These are phyloP conservation scores for Blastobotrys parvus DNA, from an alignment of 805 yeast genomes.

Conservation along the genomic window DNA sequence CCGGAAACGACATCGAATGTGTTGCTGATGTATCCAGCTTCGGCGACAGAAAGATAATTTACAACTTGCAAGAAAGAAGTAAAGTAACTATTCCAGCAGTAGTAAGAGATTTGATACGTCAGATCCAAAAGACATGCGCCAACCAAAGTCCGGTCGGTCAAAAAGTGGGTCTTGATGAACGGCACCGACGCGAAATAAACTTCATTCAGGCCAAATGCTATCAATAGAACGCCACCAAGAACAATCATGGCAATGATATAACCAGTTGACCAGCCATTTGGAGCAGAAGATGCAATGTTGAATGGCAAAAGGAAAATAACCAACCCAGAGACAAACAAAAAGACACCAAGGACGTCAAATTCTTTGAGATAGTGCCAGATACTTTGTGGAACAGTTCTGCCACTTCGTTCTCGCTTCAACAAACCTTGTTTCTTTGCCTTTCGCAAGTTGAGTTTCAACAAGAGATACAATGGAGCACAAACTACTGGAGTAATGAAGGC, in stretches of 20 bases:
- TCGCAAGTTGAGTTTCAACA: conserved; percentile 24
- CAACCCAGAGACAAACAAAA: conserved; percentile 30
- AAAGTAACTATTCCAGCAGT: conserved; percentile 52
- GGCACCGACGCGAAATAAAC: conserved; percentile 45
- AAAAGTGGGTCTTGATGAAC: conserved; percentile 42
- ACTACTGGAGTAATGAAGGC: conserved; percentile 37
- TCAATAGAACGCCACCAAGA: conserved; percentile 44
- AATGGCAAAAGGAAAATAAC: conserved; percentile 33
- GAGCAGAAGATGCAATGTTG: conserved; percentile 27
- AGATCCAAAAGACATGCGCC: conserved; percentile 41
- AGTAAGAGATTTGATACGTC: conserved; percentile 42
- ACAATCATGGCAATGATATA: conserved; percentile 28
- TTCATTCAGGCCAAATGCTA: conserved; percentile 47
- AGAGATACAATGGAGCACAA: conserved; percentile 20
- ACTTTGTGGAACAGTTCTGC: conserved; percentile 17
- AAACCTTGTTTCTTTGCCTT: conserved; percentile 27
- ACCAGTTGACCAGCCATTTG: conserved; percentile 28
- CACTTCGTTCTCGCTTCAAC: conserved; percentile 8
- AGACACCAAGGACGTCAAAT: conserved; percentile 31
- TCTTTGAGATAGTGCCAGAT: conserved; percentile 25
- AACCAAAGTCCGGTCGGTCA: conserved; percentile 61
- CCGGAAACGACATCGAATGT: conserved; percentile 42
- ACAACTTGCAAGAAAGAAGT: conserved; percentile 55
- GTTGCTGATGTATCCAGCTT: conserved; percentile 38
- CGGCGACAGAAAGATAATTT: conserved; percentile 41